phyloP scores from a whole-genome alignment of 257 asterid genomes.

The Voacanga thouarsii region DNA sequence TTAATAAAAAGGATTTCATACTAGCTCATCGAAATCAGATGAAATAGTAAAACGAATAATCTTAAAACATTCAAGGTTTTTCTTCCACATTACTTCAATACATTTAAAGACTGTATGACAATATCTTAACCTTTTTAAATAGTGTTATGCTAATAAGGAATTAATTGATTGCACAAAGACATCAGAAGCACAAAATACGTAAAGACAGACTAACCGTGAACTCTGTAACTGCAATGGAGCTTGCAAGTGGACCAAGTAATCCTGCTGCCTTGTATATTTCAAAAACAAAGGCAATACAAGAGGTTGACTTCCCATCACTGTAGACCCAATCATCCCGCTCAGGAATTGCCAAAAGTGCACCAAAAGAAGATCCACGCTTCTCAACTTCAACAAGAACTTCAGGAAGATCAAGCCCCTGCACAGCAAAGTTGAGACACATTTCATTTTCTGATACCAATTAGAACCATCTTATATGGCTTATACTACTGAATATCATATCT shows the following conservation, averaged over 20 bases:
- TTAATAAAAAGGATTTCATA: not conserved
- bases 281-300: slow-evolving; percentile 87
- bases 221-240: slow-evolving; percentile 82
- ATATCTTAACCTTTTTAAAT: not conserved
- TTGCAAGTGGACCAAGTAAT: slow-evolving; percentile 63
- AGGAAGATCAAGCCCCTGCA: slow-evolving; percentile 68
- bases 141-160: not conserved
- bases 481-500: not conserved
- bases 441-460: not conserved
- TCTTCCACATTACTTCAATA: not conserved
- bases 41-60: not conserved
- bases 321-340: slow-evolving; percentile 89
- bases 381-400: slow-evolving; percentile 85
- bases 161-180: not conserved
- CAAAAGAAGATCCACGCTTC: slow-evolving; percentile 82
- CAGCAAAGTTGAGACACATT: slow-evolving; percentile 2
- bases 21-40: not conserved
- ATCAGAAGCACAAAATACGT: not conserved
- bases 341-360: slow-evolving; percentile 71
- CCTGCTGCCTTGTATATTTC: slow-evolving; percentile 94
- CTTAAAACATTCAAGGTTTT: not conserved
- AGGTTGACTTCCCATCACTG: slow-evolving; percentile 77
- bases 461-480: not conserved
- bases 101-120: too few relatives aligned
- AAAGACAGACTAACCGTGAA: slow-evolving; percentile 64